Conservation (phyloP, 2,329 filamentous ascomycete species). For the Aureobasidium sp. region DNA sequence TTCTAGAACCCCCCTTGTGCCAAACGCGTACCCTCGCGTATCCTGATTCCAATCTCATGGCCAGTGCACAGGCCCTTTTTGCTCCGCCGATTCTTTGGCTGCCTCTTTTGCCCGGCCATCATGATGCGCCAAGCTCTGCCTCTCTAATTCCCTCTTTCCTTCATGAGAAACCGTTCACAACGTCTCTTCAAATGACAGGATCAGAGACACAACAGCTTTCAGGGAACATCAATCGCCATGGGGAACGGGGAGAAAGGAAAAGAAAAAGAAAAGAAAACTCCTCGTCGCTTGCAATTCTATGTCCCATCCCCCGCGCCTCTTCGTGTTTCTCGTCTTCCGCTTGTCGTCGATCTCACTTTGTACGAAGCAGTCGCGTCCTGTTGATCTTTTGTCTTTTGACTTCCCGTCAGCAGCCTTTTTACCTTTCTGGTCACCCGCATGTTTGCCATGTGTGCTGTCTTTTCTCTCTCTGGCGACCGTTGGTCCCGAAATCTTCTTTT, state of each 20-base stretch:
- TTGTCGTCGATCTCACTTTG: slow-evolving; percentile 6
- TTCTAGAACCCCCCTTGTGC: slow-evolving; percentile 8
- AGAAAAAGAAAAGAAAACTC: background rate
- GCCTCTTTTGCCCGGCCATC: background rate
- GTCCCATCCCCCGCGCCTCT: background rate
- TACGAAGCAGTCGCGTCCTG: slow-evolving; percentile 4
- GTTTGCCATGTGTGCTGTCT: background rate
- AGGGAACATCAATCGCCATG: background rate
- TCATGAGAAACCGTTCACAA: background rate
- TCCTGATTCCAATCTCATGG: slow-evolving; percentile 6
- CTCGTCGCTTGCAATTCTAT: background rate
- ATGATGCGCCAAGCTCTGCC: background rate
- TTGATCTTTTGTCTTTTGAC: background rate
- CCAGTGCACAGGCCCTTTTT: slow-evolving; percentile 5
- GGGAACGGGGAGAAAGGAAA: background rate
- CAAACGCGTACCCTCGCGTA: slow-evolving; percentile 9
- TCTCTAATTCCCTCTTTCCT: slow-evolving; percentile 11
- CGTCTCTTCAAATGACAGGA: slow-evolving; percentile 1
- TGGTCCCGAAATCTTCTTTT: background rate
- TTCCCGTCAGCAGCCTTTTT: background rate
- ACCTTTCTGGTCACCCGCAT: slow-evolving; percentile 2
- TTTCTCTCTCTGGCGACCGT: background rate
- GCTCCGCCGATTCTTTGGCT: slow-evolving; percentile 3
- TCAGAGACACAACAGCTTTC: background rate
- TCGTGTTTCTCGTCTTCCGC: background rate